A percentile compares a stretch with the other conserved stretches of the same genome.
phyloP scores from a whole-genome alignment of 768 basidiomycete species.

The Tremella yokohamensis region DNA sequence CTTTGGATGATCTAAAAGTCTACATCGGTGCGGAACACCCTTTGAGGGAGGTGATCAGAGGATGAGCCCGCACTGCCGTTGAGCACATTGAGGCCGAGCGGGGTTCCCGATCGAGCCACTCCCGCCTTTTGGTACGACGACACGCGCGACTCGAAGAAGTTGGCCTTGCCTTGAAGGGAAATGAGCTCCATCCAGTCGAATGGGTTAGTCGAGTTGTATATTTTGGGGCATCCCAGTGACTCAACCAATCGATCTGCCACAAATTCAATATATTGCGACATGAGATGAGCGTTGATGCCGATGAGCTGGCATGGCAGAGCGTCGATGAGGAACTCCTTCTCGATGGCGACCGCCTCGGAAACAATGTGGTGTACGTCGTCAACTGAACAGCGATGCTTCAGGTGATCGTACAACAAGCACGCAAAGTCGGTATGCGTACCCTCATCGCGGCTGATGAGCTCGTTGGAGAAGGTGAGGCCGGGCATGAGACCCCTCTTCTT shows the following conservation, averaged over 20 bases:
- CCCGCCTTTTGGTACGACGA: constrained; percentile 58
- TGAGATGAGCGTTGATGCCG: constrained; percentile 51
- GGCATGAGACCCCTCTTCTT: constrained; percentile 52
- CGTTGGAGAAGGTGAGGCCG: constrained; percentile 48
- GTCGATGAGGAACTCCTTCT: constrained; percentile 51
- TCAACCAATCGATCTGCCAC: constrained; percentile 49
- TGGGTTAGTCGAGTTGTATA: constrained; percentile 49
- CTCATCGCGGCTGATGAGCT: constrained; percentile 46
- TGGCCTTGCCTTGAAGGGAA: constrained; percentile 87
- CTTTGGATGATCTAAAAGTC: constrained; percentile 47
- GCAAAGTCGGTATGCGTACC: constrained; percentile 47
- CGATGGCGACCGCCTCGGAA: constrained; percentile 47
- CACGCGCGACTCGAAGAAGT: constrained; percentile 94
- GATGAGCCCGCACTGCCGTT: constrained; percentile 5
- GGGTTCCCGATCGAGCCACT: constrained; percentile 44
- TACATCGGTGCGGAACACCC: constrained; percentile 51
- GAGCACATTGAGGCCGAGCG: constrained; percentile 9
- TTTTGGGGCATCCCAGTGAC: constrained; percentile 47
- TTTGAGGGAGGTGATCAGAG: constrained; percentile 13
- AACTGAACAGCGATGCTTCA: constrained; percentile 35
- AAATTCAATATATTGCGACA: constrained; percentile 52
- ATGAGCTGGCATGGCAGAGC: constrained; percentile 48
- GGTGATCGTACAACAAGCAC: constrained; percentile 41
- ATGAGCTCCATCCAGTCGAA: constrained; percentile 78
- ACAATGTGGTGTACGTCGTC: constrained; percentile 46